Conservation (phyloP, 1,284 basidiomycete species). For the Hymenochaete sp. region DNA sequence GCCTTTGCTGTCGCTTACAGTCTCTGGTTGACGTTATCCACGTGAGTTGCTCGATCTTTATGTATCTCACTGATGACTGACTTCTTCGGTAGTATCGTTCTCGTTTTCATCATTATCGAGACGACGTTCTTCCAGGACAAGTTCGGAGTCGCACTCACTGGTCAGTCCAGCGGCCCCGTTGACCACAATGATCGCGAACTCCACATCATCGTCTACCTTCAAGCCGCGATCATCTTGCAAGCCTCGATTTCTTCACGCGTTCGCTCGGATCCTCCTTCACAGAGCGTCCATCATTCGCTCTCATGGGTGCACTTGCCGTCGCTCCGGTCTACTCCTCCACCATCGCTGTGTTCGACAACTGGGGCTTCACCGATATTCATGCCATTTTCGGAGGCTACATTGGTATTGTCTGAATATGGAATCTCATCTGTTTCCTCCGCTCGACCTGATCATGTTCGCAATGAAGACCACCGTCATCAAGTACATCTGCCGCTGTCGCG, state of each 20-base stretch:
- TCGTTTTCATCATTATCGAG: conserved; percentile 80
- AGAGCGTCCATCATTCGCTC: conserved; percentile 88
- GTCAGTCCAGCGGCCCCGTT: conserved; percentile 36
- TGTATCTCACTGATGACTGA: conserved; percentile 15
- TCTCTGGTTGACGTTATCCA: conserved; percentile 84
- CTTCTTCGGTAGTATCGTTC: conserved; percentile 49
- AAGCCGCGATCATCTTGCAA: conserved; percentile 96
- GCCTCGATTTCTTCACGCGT: conserved; percentile 96
- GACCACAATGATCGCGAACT: conserved; percentile 67
- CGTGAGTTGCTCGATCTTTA: conserved; percentile 52
- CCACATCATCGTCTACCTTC: conserved; percentile 77
- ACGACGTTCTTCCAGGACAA: conserved; percentile 85
- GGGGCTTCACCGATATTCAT: conserved; percentile 79
- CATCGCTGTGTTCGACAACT: conserved; percentile 88
- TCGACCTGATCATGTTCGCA: conserved; percentile 92
- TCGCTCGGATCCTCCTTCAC: conserved; percentile 97
- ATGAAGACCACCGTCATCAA: conserved; percentile 92
- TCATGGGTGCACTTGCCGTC: conserved; percentile 84
- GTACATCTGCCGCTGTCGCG: conserved; percentile 64
- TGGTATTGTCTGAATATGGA: conserved; percentile 95
- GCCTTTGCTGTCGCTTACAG: conserved; percentile 92
- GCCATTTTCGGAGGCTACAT: conserved; percentile 88
- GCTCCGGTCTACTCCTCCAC: conserved; percentile 93
- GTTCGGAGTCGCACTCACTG: conserved; percentile 64
- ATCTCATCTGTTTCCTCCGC: conserved; percentile 93